Conservation (phyloP, 805 yeast genomes). For the Starmerella vitae region DNA sequence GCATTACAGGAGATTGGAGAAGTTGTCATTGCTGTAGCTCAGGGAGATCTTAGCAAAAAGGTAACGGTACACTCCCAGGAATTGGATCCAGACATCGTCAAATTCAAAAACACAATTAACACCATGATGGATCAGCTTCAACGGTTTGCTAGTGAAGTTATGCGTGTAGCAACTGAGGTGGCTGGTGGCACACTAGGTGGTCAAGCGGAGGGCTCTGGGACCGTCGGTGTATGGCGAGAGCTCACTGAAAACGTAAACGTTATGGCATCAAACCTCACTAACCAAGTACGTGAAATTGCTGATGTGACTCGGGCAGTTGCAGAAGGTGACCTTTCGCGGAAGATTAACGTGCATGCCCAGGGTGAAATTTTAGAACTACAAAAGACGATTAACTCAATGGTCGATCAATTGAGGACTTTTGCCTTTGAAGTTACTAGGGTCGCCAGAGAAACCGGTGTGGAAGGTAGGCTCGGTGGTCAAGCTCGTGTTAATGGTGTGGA, state of each 20-base stretch:
- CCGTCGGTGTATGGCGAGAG: conserved; percentile 80
- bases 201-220: conserved; percentile 71
- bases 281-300: conserved; percentile 80
- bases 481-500: conserved; percentile 66
- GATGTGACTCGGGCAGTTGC: conserved; percentile 86
- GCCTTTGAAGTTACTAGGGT: conserved; percentile 80
- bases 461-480: conserved; percentile 80
- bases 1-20: conserved; percentile 71
- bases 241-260: conserved; percentile 77
- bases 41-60: conserved; percentile 74
- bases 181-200: conserved; percentile 87
- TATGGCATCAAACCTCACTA: conserved; percentile 77
- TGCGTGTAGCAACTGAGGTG: conserved; percentile 77
- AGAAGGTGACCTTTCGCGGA: conserved; percentile 66
- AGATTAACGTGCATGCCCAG: conserved; percentile 81
- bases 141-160: conserved; percentile 67
- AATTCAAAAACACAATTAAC: conserved; percentile 69
- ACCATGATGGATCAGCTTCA: conserved; percentile 82
- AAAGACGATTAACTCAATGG: conserved; percentile 80
- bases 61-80: conserved; percentile 61
- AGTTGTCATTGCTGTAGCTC: conserved; percentile 76
- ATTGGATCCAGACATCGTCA: conserved; percentile 63
- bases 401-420: conserved; percentile 67
- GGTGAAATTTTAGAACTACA: conserved; percentile 79
- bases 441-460: conserved; percentile 81